Conservation (phyloP, 345 rosid species). For the Bruguiera gymnorhiza region DNA sequence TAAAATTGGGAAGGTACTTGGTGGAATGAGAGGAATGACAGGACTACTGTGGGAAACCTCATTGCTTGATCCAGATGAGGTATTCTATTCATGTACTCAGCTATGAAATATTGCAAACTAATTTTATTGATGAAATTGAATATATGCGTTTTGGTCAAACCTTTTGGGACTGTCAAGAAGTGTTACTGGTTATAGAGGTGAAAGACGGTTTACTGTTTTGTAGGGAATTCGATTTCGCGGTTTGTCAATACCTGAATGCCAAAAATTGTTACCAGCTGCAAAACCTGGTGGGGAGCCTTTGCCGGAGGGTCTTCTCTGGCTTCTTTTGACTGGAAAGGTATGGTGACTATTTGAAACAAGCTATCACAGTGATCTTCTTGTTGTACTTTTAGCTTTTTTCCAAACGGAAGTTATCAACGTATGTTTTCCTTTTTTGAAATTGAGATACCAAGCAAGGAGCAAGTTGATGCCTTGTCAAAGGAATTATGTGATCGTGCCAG, state of each 20-base stretch:
- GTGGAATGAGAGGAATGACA: conserved; percentile 99
- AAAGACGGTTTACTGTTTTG: conserved; percentile 19
- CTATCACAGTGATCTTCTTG: neutral
- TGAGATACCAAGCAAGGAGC: conserved; percentile 80
- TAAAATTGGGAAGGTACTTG: conserved; percentile 58
- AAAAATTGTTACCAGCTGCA: conserved; percentile 81
- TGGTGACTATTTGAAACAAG: conserved; percentile 7
- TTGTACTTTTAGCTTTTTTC: conserved; percentile 4
- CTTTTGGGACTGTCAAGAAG: neutral
- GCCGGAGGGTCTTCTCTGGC: conserved; percentile 98
- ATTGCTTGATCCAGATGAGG: conserved; percentile 95
- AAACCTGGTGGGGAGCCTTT: conserved; percentile 89
- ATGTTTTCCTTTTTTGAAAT: conserved; percentile 5
- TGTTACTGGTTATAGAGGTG: conserved; percentile 1
- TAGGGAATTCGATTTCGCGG: conserved; percentile 97
- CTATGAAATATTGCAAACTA: neutral
- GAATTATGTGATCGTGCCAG: conserved; percentile 77
- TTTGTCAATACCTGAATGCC: conserved; percentile 95
- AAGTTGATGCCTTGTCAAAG: conserved; percentile 77
- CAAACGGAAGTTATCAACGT: neutral
- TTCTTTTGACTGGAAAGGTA: conserved; percentile 97
- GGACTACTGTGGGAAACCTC: conserved; percentile 98
- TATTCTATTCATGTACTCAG: conserved; percentile 13
- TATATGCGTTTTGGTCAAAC: neutral
- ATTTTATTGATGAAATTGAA: neutral